Evolutionary conservation across 2,329 filamentous ascomycete genomes (phyloP), one percentile per base, ranked within the genome.

Genomic region (Rachicladosporium sp.): DNA sequence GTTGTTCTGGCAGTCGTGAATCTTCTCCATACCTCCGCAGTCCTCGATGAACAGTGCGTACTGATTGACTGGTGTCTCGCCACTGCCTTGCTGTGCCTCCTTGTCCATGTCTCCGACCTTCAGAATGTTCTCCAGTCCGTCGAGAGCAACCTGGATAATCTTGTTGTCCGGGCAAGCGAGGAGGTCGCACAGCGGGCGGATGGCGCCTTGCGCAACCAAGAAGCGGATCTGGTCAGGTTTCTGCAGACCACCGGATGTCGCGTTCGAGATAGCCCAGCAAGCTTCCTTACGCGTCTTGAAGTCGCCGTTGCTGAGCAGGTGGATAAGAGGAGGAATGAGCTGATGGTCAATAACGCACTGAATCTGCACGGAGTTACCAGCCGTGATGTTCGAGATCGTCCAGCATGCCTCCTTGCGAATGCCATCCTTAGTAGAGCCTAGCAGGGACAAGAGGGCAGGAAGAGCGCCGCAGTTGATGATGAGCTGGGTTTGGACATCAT

Each of bases 51-150:
- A 96, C 48, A 98, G 76, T 35, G 91, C 91, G 57, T 93, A 98
- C 50, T 85, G 82, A 78, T 98, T 98, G 69, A 98, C 86, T 37
- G 78, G 75, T 31, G 70, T 65, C 48, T 89, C 82, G 38, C 73
- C 68, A 43, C 75, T 78, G 42, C 80, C 80, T 53, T 80, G 81
- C 46, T 79, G 75, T 47, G 87, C 75, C 66, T 95, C 87, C 74
- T 94, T 95, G 69, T 98, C 91, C 69, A 96, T 86, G 55, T 98
- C 91, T 39, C 91, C 91, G 47, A 98, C 91, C 81, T 98, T 98
- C 58, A 98, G 78, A 49, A 98, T 96, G 67, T 98, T 98, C 79
- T 98, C 91, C 41, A 98, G 74, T 39, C 91, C 91, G 57, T 98
- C 91, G 36, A 98, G 77, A 48, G 91, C 91, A 50, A 98, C 91